These are phyloP conservation scores for Russula lepida DNA, from an alignment of 768 basidiomycete genomes.

Conservation along the genomic window DNA sequence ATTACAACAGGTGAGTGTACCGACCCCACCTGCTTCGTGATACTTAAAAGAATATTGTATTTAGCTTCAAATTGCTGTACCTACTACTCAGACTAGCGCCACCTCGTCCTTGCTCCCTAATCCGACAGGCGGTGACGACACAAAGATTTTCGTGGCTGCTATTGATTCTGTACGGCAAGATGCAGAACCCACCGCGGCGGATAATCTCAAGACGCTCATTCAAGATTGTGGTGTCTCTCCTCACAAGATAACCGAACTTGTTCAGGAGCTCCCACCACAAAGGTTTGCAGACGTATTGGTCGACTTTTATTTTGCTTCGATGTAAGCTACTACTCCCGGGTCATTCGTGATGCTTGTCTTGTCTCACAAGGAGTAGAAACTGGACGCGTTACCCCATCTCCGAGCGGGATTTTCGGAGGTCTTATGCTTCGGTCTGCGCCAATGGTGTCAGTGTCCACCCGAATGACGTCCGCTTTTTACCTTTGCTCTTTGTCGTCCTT, in stretches of 20 bases:
- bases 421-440: constrained; percentile 55
- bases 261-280: constrained; percentile 80
- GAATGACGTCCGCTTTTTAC: constrained; percentile 75
- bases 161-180: constrained; percentile 38
- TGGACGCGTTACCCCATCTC: constrained; percentile 91
- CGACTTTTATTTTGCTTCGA: constrained; percentile 69
- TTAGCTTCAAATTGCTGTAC: constrained; percentile 48
- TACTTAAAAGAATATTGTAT: not conserved
- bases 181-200: constrained; percentile 50
- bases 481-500: constrained; percentile 87
- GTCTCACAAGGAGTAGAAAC: constrained; percentile 45
- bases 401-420: constrained; percentile 69
- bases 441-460: constrained; percentile 62
- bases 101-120: constrained; percentile 6
- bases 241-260: constrained; percentile 81
- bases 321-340: constrained; percentile 39
- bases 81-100: constrained; percentile 27
- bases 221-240: constrained; percentile 91
- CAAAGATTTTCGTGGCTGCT: constrained; percentile 25
- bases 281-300: constrained; percentile 68
- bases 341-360: constrained; percentile 8
- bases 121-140: constrained; percentile 23
- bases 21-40: not conserved
- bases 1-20: constrained; percentile 56
- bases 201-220: constrained; percentile 77